These are phyloP conservation scores for Lonicera japonica DNA, from an alignment of 129 eudicot genomes.

Conservation along the genomic window DNA sequence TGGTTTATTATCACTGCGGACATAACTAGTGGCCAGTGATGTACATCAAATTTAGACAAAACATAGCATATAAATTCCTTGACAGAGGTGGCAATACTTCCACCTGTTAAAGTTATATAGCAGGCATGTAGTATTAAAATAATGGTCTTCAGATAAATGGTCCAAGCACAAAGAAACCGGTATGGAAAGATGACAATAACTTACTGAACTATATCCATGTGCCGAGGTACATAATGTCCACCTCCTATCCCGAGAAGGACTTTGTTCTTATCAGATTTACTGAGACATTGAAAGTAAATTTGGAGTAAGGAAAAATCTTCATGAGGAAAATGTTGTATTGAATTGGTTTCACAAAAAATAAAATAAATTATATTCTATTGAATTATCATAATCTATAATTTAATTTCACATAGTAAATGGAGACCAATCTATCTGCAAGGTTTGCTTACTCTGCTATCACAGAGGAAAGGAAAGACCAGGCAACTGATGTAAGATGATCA, in stretches of 20 bases:
- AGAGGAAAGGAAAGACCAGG: no score
- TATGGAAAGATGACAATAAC: slow-evolving; percentile 12
- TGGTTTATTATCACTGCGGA: neutral
- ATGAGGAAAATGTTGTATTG: neutral
- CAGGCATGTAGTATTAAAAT: neutral
- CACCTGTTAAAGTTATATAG: neutral
- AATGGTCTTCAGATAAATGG: neutral
- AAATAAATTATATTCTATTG: no score
- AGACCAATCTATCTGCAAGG: no score
- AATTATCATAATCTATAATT: no score
- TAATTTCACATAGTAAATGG: neutral
- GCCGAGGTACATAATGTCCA: slow-evolving; percentile 96
- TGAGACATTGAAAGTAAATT: slow-evolving; percentile 24
- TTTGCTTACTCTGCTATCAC: no score
- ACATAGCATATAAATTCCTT: neutral
- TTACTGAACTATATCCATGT: slow-evolving; percentile 77
- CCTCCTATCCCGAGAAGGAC: slow-evolving; percentile 89
- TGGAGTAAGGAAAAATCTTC: neutral
- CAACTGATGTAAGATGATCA: neutral
- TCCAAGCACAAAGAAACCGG: neutral
- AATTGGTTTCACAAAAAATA: no score
- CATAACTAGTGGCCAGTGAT: neutral
- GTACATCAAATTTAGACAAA: neutral
- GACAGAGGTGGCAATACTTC: neutral
- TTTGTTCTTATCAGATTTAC: slow-evolving; percentile 42